Percentiles rank a stretch among this genome's conserved stretches.
These are phyloP conservation scores for Alternaria ventricosa DNA, from an alignment of 2,329 filamentous ascomycete species.

Conservation along the genomic window DNA sequence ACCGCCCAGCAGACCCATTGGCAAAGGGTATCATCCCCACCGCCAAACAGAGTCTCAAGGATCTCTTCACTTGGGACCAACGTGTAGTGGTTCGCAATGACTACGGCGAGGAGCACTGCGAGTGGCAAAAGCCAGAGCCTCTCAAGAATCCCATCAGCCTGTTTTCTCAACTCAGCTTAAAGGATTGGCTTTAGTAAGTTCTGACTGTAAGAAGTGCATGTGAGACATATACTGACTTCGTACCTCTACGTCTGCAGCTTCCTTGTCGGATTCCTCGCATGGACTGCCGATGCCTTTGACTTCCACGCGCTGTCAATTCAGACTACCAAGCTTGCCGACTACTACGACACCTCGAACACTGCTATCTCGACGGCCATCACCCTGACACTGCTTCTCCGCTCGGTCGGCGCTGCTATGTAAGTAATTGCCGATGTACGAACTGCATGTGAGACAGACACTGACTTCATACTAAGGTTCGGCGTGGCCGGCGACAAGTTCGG, in stretches of 20 bases:
- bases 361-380: conserved; percentile 78
- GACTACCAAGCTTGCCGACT: conserved; percentile 70
- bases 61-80: conserved; percentile 77
- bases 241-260: conserved; percentile 45
- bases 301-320: conserved; percentile 83
- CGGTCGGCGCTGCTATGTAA: conserved; percentile 70
- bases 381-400: conserved; percentile 75
- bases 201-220: not conserved
- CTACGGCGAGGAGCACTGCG: conserved; percentile 67
- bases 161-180: conserved; percentile 66
- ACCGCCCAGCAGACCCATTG: conserved; percentile 68
- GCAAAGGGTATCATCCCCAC: conserved; percentile 70
- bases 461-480: conserved; percentile 61
- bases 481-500: conserved; percentile 80
- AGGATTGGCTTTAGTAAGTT: conserved; percentile 66
- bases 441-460: not conserved
- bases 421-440: not conserved
- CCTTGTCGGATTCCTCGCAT: conserved; percentile 74
- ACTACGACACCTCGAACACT: conserved; percentile 67
- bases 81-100: conserved; percentile 71
- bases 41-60: conserved; percentile 67
- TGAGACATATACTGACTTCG: not conserved
- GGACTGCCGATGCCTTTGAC: conserved; percentile 84
- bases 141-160: conserved; percentile 75
- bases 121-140: conserved; percentile 72